Percentiles rank a stretch among this genome's conserved stretches.
Evolutionary conservation across 176 grass and related monocot species (phyloP).

Genomic region (Elymus sibiricus): DNA sequence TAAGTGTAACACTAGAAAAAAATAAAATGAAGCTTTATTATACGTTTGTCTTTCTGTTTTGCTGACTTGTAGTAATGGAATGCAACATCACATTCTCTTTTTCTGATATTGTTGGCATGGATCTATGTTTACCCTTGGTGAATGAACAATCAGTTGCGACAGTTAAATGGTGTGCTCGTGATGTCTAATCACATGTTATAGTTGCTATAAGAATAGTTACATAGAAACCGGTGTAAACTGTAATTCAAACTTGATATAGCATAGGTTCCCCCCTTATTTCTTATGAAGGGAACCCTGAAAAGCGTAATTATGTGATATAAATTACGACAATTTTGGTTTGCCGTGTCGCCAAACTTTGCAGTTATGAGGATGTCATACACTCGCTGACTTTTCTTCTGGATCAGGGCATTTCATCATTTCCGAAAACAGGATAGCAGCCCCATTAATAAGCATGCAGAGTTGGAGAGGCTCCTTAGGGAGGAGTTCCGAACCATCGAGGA

Average conservation of each 20-base stretch:
- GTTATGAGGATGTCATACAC: conserved; percentile 13
- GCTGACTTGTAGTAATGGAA: conserved; percentile 1
- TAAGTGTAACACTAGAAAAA: conserved; percentile 55
- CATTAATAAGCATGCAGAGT: conserved; percentile 62
- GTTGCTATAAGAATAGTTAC: background rate
- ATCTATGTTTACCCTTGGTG: background rate
- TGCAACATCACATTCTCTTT: background rate
- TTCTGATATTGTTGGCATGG: conserved; percentile 8
- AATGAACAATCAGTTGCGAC: background rate
- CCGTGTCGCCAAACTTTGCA: background rate
- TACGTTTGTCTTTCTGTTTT: background rate
- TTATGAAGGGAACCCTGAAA: background rate
- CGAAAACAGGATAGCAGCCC: conserved; percentile 39
- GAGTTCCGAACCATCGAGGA: conserved; percentile 68
- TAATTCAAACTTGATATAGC: background rate
- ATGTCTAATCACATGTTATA: background rate
- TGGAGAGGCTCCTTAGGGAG: conserved; percentile 70
- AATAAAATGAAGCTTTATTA: conserved; percentile 48
- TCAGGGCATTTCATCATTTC: conserved; percentile 96
- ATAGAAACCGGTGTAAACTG: background rate
- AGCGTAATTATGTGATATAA: background rate
- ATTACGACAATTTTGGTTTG: background rate
- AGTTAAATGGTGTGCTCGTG: background rate
- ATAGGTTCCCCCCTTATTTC: background rate
- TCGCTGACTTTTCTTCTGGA: conserved; percentile 4